Conservation (phyloP, 768 basidiomycete species). For the Porphyrellus cyaneotinctus region DNA sequence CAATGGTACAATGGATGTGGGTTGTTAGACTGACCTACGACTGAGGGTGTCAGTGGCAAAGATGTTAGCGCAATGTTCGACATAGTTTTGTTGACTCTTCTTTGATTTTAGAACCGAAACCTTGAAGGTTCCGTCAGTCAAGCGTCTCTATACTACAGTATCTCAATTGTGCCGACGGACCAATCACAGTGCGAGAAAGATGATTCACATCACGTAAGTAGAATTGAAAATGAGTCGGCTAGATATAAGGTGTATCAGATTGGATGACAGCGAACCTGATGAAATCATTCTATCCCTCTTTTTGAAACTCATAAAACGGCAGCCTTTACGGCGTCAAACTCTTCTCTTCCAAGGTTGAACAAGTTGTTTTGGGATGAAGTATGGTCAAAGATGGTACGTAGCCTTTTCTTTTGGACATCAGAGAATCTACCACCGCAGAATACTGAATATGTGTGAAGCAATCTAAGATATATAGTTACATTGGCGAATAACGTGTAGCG, state of each 20-base stretch:
- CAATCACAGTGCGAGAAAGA: slow-evolving; percentile 17
- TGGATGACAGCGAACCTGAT: slow-evolving; percentile 7
- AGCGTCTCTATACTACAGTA: slow-evolving; percentile 4
- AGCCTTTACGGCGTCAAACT: slow-evolving; percentile 19
- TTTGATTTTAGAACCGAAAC: slow-evolving; percentile 11
- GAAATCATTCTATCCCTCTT: slow-evolving; percentile 13
- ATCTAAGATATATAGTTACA: slow-evolving; percentile 26
- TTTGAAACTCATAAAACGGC: slow-evolving; percentile 19
- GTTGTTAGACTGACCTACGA: slow-evolving; percentile 11
- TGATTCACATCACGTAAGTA: slow-evolving; percentile 24
- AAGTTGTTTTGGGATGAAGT: slow-evolving; percentile 15
- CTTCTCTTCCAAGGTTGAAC: slow-evolving; percentile 30
- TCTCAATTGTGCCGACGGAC: slow-evolving; percentile 6
- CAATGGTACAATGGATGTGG: neutral
- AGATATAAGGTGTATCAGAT: slow-evolving; percentile 21
- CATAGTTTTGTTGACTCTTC: slow-evolving; percentile 12
- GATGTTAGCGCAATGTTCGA: neutral
- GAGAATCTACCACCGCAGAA: slow-evolving; percentile 36
- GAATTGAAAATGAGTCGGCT: slow-evolving; percentile 24
- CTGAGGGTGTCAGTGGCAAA: neutral
- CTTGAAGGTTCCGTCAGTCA: slow-evolving; percentile 15
- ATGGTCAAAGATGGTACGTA: slow-evolving; percentile 27
- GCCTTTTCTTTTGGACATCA: slow-evolving; percentile 26
- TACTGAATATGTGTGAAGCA: slow-evolving; percentile 51
- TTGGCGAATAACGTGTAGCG: neutral